Evolutionary conservation across 2,329 filamentous ascomycete genomes (phyloP), one percentile per base, ranked within the genome.

Genomic region (Penicillium concentricum): DNA sequence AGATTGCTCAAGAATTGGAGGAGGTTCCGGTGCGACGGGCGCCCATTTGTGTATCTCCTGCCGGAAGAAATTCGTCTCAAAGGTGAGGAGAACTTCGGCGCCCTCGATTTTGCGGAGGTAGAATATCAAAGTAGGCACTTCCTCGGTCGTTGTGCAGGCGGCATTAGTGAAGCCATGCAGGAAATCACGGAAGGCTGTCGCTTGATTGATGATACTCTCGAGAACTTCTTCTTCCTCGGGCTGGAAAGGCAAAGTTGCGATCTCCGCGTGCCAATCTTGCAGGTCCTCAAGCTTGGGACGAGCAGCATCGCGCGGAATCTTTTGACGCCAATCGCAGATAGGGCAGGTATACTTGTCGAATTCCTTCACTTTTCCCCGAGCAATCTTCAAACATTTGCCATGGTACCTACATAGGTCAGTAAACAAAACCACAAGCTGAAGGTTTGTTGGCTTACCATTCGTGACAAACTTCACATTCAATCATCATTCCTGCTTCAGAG

Each of bases 271-370:
- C 86, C 95, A 94, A 2, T 82, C 78, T 58, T 90, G 82, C 16
- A 99, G 80, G 65, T 97, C 92, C 72, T 99, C 94, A 0, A 99
- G 81, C 75, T 97, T 97, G 0, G 94, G 94, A 28, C 94, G 88
- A 22, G 94, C 92, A 24, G 94, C 94, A 79, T 99, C 94, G 44
- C 94, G 90, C 26, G 94, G 94, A 51, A 99, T 97, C 77, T 93
- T 95, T 70, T 97, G 90, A 18, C 94, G 88, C 86, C 92, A 97
- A 73, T 99, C 94, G 72, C 94, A 99, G 60, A 99, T 96, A 0
- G 94, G 94, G 69, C 94, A 99, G 1, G 93, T 97, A 72, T 97
- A 99, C 73, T 96, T 96, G 71, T 97, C 94, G 61, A 96, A 93
- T 70, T 97, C 94, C 76, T 97, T 97, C 67, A 99, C 91, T 72